phyloP scores from a whole-genome alignment of 345 rosid genomes.

The Eucalyptus pumila region DNA sequence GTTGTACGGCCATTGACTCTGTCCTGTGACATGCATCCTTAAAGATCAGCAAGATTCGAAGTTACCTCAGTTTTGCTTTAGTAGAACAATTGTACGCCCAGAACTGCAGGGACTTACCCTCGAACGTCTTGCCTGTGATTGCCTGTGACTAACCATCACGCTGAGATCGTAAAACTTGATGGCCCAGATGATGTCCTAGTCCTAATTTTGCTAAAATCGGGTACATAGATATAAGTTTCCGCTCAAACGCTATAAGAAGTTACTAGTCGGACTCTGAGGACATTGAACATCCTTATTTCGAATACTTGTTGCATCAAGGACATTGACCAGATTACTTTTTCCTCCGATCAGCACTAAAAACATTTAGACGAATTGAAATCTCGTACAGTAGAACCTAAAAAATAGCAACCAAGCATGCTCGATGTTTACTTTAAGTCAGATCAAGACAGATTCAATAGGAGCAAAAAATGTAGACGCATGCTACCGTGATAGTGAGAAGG shows the following conservation, averaged over 20 bases:
- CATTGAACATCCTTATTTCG: background rate
- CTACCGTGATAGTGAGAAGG: background rate
- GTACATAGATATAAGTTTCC: background rate
- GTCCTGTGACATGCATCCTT: background rate
- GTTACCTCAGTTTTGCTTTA: background rate
- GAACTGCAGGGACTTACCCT: background rate
- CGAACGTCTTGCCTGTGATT: background rate
- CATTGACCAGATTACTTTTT: background rate
- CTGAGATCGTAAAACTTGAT: background rate
- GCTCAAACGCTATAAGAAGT: background rate
- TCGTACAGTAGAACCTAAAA: background rate
- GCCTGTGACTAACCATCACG: background rate
- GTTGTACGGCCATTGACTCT: background rate
- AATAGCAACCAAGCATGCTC: background rate
- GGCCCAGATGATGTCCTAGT: background rate
- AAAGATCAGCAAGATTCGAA: background rate
- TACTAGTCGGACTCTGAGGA: background rate
- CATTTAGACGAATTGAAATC: background rate
- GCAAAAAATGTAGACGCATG: background rate
- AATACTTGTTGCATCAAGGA: background rate
- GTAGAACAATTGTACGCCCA: background rate
- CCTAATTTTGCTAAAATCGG: background rate
- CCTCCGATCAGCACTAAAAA: background rate
- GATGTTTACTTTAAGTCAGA: background rate
- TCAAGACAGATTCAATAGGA: background rate